These are phyloP conservation scores for Aethionema arabicum DNA, from an alignment of 345 rosid species.

Conservation along the genomic window DNA sequence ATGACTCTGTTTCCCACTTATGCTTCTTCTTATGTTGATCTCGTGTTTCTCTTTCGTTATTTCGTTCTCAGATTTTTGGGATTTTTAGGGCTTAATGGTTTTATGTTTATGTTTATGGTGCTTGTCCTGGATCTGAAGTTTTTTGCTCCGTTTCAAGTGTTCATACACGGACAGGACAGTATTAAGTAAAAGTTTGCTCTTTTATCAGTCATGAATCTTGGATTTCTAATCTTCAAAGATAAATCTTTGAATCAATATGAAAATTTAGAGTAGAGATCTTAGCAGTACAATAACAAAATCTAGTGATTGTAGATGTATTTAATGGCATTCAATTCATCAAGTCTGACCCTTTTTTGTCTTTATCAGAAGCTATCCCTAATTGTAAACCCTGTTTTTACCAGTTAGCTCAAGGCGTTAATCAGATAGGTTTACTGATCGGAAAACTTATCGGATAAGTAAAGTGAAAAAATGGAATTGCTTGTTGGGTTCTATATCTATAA, in stretches of 20 bases:
- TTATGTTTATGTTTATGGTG: slow-evolving; percentile 10
- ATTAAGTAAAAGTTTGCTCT: not conserved
- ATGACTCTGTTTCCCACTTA: slow-evolving; percentile 6
- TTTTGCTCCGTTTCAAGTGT: slow-evolving; percentile 21
- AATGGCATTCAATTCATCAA: not conserved
- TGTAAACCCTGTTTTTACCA: too few relatives aligned
- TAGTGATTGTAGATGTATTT: not conserved
- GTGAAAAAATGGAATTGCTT: not conserved
- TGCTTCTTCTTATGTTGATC: slow-evolving; percentile 10
- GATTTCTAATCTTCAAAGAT: not conserved
- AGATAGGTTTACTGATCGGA: too few relatives aligned
- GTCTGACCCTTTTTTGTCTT: not conserved
- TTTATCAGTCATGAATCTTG: not conserved
- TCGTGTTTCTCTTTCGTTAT: not conserved
- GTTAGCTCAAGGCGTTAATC: too few relatives aligned
- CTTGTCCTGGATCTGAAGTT: slow-evolving; percentile 1
- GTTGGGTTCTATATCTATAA: not conserved
- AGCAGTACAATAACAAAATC: not conserved
- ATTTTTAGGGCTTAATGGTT: slow-evolving; percentile 21
- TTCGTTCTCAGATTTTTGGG: slow-evolving; percentile 8
- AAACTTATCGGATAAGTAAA: too few relatives aligned
- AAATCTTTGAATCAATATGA: not conserved
- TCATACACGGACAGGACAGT: not conserved
- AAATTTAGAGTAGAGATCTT: not conserved
- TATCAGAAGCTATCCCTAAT: too few relatives aligned